Percentiles rank a stretch among this genome's conserved stretches.
These are phyloP conservation scores for Phalaenopsis aphrodite DNA, from an alignment of 106 monocot species.

Conservation along the genomic window DNA sequence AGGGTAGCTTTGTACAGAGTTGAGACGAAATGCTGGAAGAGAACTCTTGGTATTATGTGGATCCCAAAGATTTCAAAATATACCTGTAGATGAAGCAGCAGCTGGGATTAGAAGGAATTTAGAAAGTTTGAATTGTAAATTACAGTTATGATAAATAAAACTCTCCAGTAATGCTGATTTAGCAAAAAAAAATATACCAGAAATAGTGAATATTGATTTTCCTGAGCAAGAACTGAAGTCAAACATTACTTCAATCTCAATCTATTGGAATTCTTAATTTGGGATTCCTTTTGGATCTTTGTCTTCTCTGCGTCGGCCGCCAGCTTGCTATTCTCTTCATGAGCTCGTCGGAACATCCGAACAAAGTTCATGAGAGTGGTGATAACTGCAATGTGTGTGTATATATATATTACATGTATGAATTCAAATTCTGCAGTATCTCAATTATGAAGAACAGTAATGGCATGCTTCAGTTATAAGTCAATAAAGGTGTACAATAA, in stretches of 20 bases:
- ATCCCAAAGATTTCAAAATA: constrained; percentile 1
- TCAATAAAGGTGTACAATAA: not conserved
- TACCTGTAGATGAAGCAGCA: constrained; percentile 8
- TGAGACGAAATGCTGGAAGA: no score
- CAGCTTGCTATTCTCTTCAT: constrained; percentile 71
- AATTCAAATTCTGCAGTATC: not conserved
- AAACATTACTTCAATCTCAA: no score
- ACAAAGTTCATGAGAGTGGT: constrained; percentile 68
- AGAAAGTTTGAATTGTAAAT: not conserved
- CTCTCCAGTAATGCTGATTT: not conserved
- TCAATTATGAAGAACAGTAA: not conserved
- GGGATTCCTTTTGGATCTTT: constrained; percentile 58
- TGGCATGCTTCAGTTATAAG: not conserved
- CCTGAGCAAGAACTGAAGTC: not conserved
- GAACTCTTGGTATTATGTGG: not conserved
- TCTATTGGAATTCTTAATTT: constrained; percentile 29
- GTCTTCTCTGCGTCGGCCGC: constrained; percentile 60
- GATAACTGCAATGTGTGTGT: constrained; percentile 37
- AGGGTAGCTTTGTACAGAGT: constrained; percentile 23
- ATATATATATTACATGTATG: not conserved
- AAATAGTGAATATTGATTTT: not conserved
- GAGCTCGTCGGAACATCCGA: constrained; percentile 48
- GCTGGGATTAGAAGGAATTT: not conserved
- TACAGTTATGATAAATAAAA: not conserved
- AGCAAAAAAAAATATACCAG: not conserved